Evolutionary conservation across 371 early-diverging fungal genomes (phyloP), one percentile per base, ranked within the genome.

Genomic region (Lichtheimia ramosa): DNA sequence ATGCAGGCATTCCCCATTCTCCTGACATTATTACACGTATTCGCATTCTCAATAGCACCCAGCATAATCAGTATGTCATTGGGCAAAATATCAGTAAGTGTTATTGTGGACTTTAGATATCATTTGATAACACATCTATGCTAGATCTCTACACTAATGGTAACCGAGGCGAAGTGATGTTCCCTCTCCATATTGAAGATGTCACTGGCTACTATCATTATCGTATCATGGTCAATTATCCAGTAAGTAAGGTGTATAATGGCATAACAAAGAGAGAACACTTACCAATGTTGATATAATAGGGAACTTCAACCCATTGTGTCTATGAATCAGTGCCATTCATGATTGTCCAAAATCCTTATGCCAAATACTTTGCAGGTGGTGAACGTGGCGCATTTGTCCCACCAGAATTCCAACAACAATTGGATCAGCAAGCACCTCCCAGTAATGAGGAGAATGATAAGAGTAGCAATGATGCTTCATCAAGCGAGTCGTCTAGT

Each of bases 51-150:
- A 66, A 71, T 59, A 51, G 59, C 24, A 58, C 64, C 5, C 64
- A 66, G 28, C 66, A 59, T 53, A 71, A 71, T 49, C 48, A 61
- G 24, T 63, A 62, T 39, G 57, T 60, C 28, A 56, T 71, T 56
- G 71, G 71, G 16, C 67, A 71, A 60, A 66, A 71, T 21, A 59
- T 71, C 58, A 63, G 71, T 71, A 66, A 59, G 64, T 54, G 3
- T 8, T 52, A 28, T 53, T 0, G 24, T 7, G 7, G 2, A n/a
- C 34, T 13, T 4, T 28, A 15, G 20, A n/a, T 12, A 42, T 8
- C 15, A 3, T 18, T 10, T 3, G n/a, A 6, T 41, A 50, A 39
- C 0, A 42, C 24, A 2, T 3, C 43, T 24, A 8, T 54, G 5
- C 4, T 43, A 48, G 71, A 66, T 12, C 43, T 66, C 12, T 57